phyloP scores from a whole-genome alignment of 2,329 filamentous ascomycete species.

The Penicillium sumatraense region DNA sequence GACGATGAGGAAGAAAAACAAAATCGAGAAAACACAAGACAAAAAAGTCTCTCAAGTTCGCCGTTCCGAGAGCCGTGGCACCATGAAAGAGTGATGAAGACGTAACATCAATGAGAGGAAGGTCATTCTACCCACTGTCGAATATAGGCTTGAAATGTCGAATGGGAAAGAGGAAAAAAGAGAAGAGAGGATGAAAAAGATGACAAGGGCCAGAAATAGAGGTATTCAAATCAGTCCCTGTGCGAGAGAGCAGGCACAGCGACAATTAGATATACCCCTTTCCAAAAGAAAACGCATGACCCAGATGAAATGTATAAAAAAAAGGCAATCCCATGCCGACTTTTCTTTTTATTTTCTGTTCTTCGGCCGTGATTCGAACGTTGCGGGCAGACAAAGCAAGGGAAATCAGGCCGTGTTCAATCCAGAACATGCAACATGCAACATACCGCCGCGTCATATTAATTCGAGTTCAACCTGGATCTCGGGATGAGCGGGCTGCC shows the following conservation, averaged over 20 bases:
- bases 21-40: slow-evolving; percentile 23
- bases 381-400: slow-evolving; percentile 21
- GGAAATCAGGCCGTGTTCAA: slow-evolving; percentile 15
- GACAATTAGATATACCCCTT: not conserved
- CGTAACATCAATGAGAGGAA: slow-evolving; percentile 33
- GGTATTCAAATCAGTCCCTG: slow-evolving; percentile 7
- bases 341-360: slow-evolving; percentile 12
- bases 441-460: slow-evolving; percentile 19
- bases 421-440: slow-evolving; percentile 21
- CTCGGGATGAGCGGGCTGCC: slow-evolving; percentile 29
- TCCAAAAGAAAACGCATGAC: slow-evolving; percentile 4
- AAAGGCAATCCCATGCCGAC: slow-evolving; percentile 28
- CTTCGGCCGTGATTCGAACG: slow-evolving; percentile 19
- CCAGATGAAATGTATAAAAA: slow-evolving; percentile 14
- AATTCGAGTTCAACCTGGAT: slow-evolving; percentile 39
- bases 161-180: slow-evolving; percentile 25
- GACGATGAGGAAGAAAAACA: slow-evolving; percentile 21
- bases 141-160: slow-evolving; percentile 24
- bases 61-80: slow-evolving; percentile 44
- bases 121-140: slow-evolving; percentile 29
- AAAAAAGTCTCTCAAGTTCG: slow-evolving; percentile 37
- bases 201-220: slow-evolving; percentile 11
- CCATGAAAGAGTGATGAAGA: slow-evolving; percentile 41
- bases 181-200: slow-evolving; percentile 5
- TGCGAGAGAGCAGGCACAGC: slow-evolving; percentile 9